Evolutionary conservation across 108 stramenopile genomes (phyloP).

Genomic region (Cyclotella sp.): DNA sequence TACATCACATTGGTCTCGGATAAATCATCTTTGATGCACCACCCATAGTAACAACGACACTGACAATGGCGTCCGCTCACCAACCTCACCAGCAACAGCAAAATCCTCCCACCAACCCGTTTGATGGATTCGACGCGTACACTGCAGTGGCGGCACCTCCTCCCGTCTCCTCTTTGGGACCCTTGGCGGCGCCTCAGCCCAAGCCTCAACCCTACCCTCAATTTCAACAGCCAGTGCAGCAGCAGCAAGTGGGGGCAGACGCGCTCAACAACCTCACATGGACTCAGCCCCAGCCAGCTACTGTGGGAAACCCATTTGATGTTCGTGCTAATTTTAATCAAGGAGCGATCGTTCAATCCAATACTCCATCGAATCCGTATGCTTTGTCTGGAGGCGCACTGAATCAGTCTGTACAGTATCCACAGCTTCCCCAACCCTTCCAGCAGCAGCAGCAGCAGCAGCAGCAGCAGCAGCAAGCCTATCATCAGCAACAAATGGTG

Average conservation of each 20-base stretch:
- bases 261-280: not conserved
- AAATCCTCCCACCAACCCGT: conserved; percentile 38
- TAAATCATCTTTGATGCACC: too few relatives aligned
- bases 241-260: not conserved
- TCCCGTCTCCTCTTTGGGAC: conserved; percentile 1
- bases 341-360: not conserved
- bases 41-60: not conserved
- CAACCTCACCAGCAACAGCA: conserved; percentile 15
- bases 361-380: conserved; percentile 11
- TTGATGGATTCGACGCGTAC: conserved; percentile 53
- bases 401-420: conserved; percentile 9
- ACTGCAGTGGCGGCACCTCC: conserved; percentile 35
- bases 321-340: not conserved
- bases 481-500: conserved; percentile 3
- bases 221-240: not conserved
- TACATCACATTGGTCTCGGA: too few relatives aligned
- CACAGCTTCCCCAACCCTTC: not conserved
- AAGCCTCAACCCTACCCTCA: not conserved
- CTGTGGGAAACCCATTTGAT: not conserved
- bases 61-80: conserved; percentile 31
- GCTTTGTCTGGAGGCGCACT: not conserved
- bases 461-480: conserved; percentile 31
- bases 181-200: not conserved
- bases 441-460: conserved; percentile 24
- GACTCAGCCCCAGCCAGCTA: not conserved